Percentiles rank a stretch among this genome's conserved stretches.
phyloP scores from a whole-genome alignment of 1,139 yeast species.

The Sugiyamaella castrensis region DNA sequence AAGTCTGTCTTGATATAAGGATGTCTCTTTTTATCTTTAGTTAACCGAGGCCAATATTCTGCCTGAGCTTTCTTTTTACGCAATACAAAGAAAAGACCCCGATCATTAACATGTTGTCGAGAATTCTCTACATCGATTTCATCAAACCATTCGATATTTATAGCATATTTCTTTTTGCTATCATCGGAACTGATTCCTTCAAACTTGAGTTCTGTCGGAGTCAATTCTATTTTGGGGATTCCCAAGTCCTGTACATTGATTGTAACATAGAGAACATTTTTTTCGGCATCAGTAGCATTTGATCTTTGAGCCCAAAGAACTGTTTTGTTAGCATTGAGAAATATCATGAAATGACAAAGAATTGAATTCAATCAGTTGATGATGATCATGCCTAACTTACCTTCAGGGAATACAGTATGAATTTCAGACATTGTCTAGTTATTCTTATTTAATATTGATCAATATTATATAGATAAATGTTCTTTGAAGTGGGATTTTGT shows the following conservation, averaged over 20 bases:
- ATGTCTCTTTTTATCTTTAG: constrained; percentile 66
- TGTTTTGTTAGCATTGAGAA: constrained; percentile 24
- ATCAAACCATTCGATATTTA: constrained; percentile 67
- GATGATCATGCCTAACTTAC: constrained; percentile 11
- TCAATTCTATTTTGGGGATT: constrained; percentile 60
- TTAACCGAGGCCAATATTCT: constrained; percentile 92
- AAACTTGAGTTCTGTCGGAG: constrained; percentile 55
- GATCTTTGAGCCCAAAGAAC: constrained; percentile 98
- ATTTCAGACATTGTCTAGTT: constrained; percentile 5
- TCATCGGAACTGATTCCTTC: constrained; percentile 43
- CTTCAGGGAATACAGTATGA: constrained; percentile 18
- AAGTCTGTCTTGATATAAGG: constrained; percentile 89
- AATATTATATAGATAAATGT: no score
- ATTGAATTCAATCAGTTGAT: no score
- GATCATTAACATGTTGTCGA: constrained; percentile 60
- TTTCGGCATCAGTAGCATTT: constrained; percentile 60
- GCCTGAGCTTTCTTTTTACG: constrained; percentile 63
- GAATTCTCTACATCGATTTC: constrained; percentile 70
- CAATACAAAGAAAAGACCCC: constrained; percentile 65
- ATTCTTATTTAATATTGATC: neutral
- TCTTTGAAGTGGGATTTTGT: no score
- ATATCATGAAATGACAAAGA: no score
- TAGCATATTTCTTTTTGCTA: constrained; percentile 45
- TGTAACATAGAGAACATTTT: constrained; percentile 74
- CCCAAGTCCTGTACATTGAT: constrained; percentile 70